Evolutionary conservation across 768 basidiomycete genomes (phyloP).

Genomic region (Lactarius quietus): DNA sequence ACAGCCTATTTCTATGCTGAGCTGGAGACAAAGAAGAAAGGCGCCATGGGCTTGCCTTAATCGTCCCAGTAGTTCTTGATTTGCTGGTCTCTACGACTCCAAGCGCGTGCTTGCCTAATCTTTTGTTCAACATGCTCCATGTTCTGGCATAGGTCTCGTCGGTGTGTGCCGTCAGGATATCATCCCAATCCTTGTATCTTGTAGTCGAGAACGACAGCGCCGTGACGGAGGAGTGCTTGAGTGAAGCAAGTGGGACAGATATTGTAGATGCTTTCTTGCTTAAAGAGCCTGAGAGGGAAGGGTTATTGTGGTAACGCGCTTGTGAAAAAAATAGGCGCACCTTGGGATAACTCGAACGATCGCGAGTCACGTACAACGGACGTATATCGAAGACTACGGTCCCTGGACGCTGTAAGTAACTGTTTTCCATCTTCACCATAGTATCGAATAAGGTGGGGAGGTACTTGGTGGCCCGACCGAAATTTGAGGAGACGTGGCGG

Average conservation of each 20-base stretch:
- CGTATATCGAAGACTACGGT: slow-evolving; percentile 85
- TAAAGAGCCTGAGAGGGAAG: slow-evolving; percentile 64
- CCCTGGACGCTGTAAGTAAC: slow-evolving; percentile 81
- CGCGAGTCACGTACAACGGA: slow-evolving; percentile 94
- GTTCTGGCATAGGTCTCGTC: slow-evolving; percentile 81
- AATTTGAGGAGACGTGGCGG: slow-evolving; percentile 87
- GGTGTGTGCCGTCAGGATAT: slow-evolving; percentile 85
- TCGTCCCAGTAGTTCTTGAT: slow-evolving; percentile 54
- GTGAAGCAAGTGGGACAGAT: slow-evolving; percentile 71
- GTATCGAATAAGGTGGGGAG: slow-evolving; percentile 89
- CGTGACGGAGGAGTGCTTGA: slow-evolving; percentile 82
- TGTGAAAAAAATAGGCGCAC: slow-evolving; percentile 35
- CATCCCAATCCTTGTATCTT: slow-evolving; percentile 95
- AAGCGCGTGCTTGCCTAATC: slow-evolving; percentile 71
- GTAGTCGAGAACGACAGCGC: slow-evolving; percentile 74
- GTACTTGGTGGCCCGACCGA: slow-evolving; percentile 87
- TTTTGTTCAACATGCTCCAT: slow-evolving; percentile 84
- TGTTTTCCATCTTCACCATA: slow-evolving; percentile 98
- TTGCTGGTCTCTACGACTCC: slow-evolving; percentile 51
- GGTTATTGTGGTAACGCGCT: not conserved
- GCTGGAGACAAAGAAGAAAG: not conserved
- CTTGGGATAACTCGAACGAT: slow-evolving; percentile 93
- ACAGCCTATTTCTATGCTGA: slow-evolving; percentile 51
- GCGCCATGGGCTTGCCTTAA: slow-evolving; percentile 52
- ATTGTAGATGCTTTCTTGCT: slow-evolving; percentile 74